phyloP scores from a whole-genome alignment of 139 green algal species.

The Desmodesmus armatus region DNA sequence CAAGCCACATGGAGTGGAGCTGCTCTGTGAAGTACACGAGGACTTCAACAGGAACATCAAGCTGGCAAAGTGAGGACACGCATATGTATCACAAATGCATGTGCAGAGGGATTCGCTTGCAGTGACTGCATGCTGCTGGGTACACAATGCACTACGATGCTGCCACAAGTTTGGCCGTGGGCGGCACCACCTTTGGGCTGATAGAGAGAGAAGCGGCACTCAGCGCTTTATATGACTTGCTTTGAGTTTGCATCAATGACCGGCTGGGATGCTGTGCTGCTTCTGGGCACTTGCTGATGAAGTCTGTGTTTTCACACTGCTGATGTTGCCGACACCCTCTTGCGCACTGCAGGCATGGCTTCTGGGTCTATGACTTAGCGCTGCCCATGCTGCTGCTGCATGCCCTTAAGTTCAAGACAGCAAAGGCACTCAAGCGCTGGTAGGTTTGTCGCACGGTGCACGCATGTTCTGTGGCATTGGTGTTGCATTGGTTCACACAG shows the following conservation, averaged over 20 bases:
- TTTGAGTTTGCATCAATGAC: not conserved
- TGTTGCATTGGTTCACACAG: too few species aligned
- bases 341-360: not conserved
- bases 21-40: constrained; percentile 68
- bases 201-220: not conserved
- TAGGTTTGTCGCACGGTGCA: too few species aligned
- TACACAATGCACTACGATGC: not conserved
- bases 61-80: constrained; percentile 48
- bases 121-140: not conserved
- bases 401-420: constrained; percentile 19
- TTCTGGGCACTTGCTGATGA: not conserved
- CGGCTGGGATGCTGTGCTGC: not conserved
- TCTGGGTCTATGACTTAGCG: constrained; percentile 64
- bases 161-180: not conserved
- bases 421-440: constrained; percentile 38
- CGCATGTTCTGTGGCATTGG: too few species aligned
- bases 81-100: not conserved
- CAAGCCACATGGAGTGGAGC: constrained; percentile 45
- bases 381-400: constrained; percentile 36
- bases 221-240: not conserved
- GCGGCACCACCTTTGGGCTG: too few species aligned
- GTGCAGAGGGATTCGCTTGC: not conserved
- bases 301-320: not conserved
- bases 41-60: constrained; percentile 57
- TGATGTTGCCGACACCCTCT: not conserved